Base-by-base conservation (phyloP, 2,329 filamentous ascomycete genomes). In the Periglandula ipomoeae region DNA sequence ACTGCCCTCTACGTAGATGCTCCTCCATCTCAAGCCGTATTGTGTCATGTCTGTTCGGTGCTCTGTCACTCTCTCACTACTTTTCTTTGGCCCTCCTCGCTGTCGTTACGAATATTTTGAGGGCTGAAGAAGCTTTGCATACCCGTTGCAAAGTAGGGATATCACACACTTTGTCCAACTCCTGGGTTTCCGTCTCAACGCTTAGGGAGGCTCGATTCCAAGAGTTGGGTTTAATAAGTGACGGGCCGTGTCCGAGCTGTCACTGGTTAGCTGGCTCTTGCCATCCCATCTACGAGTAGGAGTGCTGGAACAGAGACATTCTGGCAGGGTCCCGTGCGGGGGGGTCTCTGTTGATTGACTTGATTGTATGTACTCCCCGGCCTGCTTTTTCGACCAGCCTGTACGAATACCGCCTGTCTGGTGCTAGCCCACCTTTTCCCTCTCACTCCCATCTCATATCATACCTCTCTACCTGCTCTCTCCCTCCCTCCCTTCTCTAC, bases 251-350 rank as follows among this genome's bases (percentile, higher is more conserved):
- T 13, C 37, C 46, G 38, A 47, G 27, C 46, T 47, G 38, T 42
- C n/a, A 47, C 38, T 47, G 46, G 38, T 26, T 24, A 24, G 46
- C 38, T 37, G 30, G 30, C 27, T 35, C 22, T 35, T 35, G 46
- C 30, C 7, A 19, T 19, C 38, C 9, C 19, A 20, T 46, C 53
- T 44, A 49, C 55, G 54, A 56, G 56, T 55, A 53, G 52, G 37
- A 56, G 53, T 47, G 46, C 54, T 47, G 51, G 49, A 52, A 52
- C 46, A 56, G 51, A 58, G 54, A 57, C 56, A 58, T 51, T 48
- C 44, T 43, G 22, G 22, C 44, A 46, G 15, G 44, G 44, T 47
- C 38, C 44, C 34, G 48, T 44, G 51, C 50, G 50, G 52, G 52
- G 44, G 19, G 27, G 38, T 35, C 30, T 47, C 39, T 46, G 26